These are phyloP conservation scores for Rhizopus sp. DNA, from an alignment of 371 early-diverging fungal genomes.

Conservation along the genomic window DNA sequence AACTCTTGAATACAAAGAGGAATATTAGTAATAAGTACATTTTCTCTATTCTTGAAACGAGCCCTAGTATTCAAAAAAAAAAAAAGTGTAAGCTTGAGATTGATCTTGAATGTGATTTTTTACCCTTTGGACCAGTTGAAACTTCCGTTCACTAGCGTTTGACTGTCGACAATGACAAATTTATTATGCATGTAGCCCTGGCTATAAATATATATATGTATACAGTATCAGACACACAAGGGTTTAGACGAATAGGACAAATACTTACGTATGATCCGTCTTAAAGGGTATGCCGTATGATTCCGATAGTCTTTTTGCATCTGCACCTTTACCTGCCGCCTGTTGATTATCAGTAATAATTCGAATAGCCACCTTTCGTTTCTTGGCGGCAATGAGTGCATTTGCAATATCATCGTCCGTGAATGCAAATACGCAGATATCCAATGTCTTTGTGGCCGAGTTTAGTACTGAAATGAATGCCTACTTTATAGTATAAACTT, in stretches of 20 bases:
- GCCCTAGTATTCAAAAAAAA: constrained; percentile 41
- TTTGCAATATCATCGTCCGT: constrained; percentile 70
- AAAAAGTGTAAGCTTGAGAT: background rate
- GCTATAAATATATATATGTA: constrained; percentile 26
- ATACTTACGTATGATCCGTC: constrained; percentile 48
- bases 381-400: constrained; percentile 57
- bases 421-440: constrained; percentile 66
- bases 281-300: constrained; percentile 58
- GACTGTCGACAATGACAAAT: constrained; percentile 54
- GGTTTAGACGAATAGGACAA: background rate
- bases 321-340: constrained; percentile 58
- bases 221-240: background rate
- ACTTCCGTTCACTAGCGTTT: constrained; percentile 55
- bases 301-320: constrained; percentile 53
- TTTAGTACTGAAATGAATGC: constrained; percentile 54
- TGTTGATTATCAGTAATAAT: constrained; percentile 70
- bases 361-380: constrained; percentile 52
- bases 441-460: constrained; percentile 56
- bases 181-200: constrained; percentile 64
- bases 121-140: constrained; percentile 69
- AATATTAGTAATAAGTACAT: constrained; percentile 57
- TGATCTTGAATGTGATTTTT: background rate
- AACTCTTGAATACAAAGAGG: constrained; percentile 53
- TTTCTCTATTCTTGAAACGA: constrained; percentile 61
- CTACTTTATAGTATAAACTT: constrained; percentile 18